Evolutionary conservation across 495 filamentous ascomycete genomes (phyloP), one percentile per base, ranked within the genome.

Genomic region (Xanthoparmelia taractica): DNA sequence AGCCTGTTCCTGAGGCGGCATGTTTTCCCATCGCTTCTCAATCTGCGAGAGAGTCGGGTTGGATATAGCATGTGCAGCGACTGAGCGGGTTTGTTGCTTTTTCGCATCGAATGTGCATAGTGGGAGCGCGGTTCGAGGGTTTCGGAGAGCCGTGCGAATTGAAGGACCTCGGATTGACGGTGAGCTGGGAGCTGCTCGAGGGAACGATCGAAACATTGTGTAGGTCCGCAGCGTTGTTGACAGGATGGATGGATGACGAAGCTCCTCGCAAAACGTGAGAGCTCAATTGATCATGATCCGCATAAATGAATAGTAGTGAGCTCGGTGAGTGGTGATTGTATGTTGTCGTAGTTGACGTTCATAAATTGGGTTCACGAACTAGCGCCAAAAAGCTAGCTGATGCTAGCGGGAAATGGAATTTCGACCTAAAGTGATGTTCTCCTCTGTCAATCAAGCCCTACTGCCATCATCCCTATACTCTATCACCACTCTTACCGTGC

Each of bases 1-100:
- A 65, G 95, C 94, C 85, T 98, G 94, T 84, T 98, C 94, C 81
- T 95, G 90, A 62, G 92, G 91, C 43, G 91, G 92, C 89, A 98
- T 89, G 62, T 74, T 82, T 81, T 98, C 94, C 94, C 94, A 98
- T 78, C 94, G 82, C 89, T 96, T 97, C 86, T 98, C 94, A 73
- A 98, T 97, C 78, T 95, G 87, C 76, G 91, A 89, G 66, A 98
- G 85, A 37, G 92, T 96, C 69, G 95, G 94, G 81, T 97, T 98
- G 66, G 91, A 90, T 79, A 98, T 94, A 72, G 94, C 92, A 76
- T 96, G 92, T 57, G 87, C 87, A 69, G 83, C 80, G 63, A 82
- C 82, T 72, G 80, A 78, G 69, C 88, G 85, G 68, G 78, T 80
- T 77, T 88, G 85, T 71, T 83, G 74, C 67, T 66, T 54, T 41